Evolutionary conservation across 352 stramenopile species (phyloP), one percentile per base, ranked within the genome.

Genomic region (Lagenidium giganteum): DNA sequence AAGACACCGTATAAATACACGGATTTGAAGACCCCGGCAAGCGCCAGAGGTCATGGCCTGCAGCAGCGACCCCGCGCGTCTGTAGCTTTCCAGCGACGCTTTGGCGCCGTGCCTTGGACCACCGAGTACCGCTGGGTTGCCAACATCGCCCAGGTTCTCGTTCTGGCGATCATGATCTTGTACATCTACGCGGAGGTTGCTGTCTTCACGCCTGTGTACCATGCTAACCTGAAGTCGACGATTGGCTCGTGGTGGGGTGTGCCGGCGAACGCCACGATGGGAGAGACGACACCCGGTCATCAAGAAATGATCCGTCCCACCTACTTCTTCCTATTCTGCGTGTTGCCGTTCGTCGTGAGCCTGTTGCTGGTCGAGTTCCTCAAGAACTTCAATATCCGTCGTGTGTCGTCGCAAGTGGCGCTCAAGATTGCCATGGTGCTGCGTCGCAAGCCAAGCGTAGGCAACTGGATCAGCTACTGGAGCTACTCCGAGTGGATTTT

Each of bases 291-390:
- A 8, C 44, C 34, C 26, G 57, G 58, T 27, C 52, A 75, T 42
- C 18, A 31, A 0, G 70, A 87, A 42, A 81, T 87, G 64, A 43
- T 73, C 9, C 66, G 64, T 4, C 57, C 60, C 12, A 83, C 66
- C 7, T 84, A 64, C 46, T 70, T 84, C 27, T 53, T 64, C 28
- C 49, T 87, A 7, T 64, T 72, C 18, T 42, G 33, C 3, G 49
- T 73, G 14, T 14, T 82, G 6, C 67, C 74, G 3, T 24, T 87
- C 7, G 11, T 70, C 25, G 52, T 48, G 8, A 63, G 49, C 7
- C 31, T 71, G 13, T 5, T 83, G 23, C 44, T 83, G 7, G 46
- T 76, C 21, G 57, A 78, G 14, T 61, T 56, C 23, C 34, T 81
- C 7, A 56, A 55, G 13, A 41, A 63, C 31, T 63, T 61, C 31